phyloP scores from a whole-genome alignment of 2,329 filamentous ascomycete species.

The Ceratocystis papillata region DNA sequence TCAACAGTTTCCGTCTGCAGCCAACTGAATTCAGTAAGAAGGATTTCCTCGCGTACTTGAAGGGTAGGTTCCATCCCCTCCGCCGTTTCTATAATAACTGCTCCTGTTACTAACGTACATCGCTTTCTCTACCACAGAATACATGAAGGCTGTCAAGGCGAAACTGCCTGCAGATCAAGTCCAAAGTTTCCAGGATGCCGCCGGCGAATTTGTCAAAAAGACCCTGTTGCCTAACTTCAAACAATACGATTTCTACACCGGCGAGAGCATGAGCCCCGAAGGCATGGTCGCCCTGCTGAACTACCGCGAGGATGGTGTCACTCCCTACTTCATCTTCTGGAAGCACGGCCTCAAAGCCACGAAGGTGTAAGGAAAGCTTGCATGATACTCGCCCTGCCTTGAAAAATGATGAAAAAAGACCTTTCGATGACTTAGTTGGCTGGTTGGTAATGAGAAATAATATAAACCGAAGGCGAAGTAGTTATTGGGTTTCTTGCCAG shows the following conservation, averaged over 20 bases:
- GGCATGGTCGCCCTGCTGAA: constrained; percentile 93
- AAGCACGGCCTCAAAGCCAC: constrained; percentile 81
- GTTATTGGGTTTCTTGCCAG: not conserved
- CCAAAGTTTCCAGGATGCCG: constrained; percentile 61
- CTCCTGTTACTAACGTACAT: not conserved
- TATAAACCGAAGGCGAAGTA: not conserved
- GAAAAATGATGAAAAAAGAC: not conserved
- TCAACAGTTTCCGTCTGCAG: constrained; percentile 83
- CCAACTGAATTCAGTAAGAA: constrained; percentile 79
- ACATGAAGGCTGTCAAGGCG: constrained; percentile 80
- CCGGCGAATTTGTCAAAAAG: constrained; percentile 67
- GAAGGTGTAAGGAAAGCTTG: constrained; percentile 63
- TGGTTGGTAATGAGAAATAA: not conserved
- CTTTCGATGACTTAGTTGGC: not conserved
- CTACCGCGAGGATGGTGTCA: constrained; percentile 93
- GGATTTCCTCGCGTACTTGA: constrained; percentile 69
- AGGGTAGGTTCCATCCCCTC: constrained; percentile 48
- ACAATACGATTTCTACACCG: constrained; percentile 90
- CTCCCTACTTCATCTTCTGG: constrained; percentile 83
- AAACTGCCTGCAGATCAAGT: too few species aligned
- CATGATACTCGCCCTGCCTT: not conserved
- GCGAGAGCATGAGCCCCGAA: constrained; percentile 84
- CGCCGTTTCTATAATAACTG: not conserved
- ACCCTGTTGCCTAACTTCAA: constrained; percentile 75
- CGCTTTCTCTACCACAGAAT: constrained; percentile 42